Conservation (phyloP, 1,284 basidiomycete genomes). For the Ustilago xerochloae region DNA sequence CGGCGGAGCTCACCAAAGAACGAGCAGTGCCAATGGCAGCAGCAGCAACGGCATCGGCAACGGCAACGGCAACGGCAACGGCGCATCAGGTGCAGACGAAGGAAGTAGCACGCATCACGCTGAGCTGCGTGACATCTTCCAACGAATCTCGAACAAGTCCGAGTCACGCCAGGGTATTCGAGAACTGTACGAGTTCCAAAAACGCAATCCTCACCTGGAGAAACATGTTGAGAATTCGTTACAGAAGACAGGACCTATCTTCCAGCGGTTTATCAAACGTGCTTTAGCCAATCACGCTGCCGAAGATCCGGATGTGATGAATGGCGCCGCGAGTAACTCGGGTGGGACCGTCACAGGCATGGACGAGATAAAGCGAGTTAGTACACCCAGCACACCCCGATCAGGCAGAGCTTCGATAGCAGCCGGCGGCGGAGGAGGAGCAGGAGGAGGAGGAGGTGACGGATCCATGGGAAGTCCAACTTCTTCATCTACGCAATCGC, state of each 20-base stretch:
- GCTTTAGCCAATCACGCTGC: constrained; percentile 75
- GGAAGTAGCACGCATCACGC: constrained; percentile 74
- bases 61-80: constrained; percentile 3
- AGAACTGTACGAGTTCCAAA: constrained; percentile 93
- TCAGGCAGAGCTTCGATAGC: constrained; percentile 5
- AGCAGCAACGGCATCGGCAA: no score
- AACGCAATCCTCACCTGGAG: constrained; percentile 88
- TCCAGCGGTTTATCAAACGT: constrained; percentile 70
- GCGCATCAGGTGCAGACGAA: constrained; percentile 72
- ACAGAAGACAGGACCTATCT: constrained; percentile 70
- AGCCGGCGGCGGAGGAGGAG: neutral
- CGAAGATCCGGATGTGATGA: constrained; percentile 78
- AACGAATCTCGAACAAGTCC: constrained; percentile 84
- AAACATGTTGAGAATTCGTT: constrained; percentile 75
- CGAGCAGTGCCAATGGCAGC: constrained; percentile 47
- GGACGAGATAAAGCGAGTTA: constrained; percentile 15
- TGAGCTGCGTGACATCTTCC: constrained; percentile 83
- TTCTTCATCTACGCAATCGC: constrained; percentile 28
- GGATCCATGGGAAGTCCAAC: constrained; percentile 28
- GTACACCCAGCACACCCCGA: constrained; percentile 24
- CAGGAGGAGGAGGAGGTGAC: neutral
- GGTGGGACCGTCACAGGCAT: neutral
- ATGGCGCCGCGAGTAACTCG: neutral
- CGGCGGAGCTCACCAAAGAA: constrained; percentile 72
- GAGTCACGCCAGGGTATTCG: constrained; percentile 88